Base-by-base conservation (phyloP, 192 early-diverging fungal genomes). In the Coemansia sp. region DNA sequence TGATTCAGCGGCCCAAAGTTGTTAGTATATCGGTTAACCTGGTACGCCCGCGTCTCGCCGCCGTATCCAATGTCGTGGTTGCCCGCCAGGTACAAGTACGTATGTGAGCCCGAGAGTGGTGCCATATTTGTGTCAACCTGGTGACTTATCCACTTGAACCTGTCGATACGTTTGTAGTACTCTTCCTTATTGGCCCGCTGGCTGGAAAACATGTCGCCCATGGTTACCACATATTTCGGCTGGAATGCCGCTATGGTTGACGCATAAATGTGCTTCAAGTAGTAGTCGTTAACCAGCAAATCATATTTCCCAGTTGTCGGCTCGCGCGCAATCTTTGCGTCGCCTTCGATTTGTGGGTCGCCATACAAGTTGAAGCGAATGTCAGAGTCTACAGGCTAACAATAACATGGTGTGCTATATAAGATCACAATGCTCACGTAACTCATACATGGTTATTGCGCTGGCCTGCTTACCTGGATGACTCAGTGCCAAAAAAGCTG, bases 51-150 rank as follows among this genome's bases (percentile, higher is more conserved):
- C 9, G 85, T 87, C 47, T 88, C 87, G 38, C 69, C 68, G 53
- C 83, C 84, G 65, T 88, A 88, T 8, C 87, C 87, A 61, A 88
- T 87, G 56, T 88, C 87, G 58, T 88, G 87, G 72, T 88, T 88
- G 0, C 87, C 87, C 7, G 86, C 84, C 39, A 88, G 49, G 45
- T 81, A 84, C 47, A 82, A 65, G 25, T 86, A 64, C 32, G 52
- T 25, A 56, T 65, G 69, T 41, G 65, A 24, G 25, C 61, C 47
- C 39, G 22, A 19, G 4, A n/a, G 1, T 1, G 19, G 37, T 9
- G n/a, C 35, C 3, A 2, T 12, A 9, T 29, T 19, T 14, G 12
- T 5, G 27, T 72, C 72, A 23, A 60, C 32, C 45, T 84, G 81
- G 8, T 63, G 59, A 22, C 85, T 83, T 51, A 86, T 86, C 75